Evolutionary conservation across 495 filamentous ascomycete genomes (phyloP), one percentile per base, ranked within the genome.

Genomic region (Platismatia glauca): DNA sequence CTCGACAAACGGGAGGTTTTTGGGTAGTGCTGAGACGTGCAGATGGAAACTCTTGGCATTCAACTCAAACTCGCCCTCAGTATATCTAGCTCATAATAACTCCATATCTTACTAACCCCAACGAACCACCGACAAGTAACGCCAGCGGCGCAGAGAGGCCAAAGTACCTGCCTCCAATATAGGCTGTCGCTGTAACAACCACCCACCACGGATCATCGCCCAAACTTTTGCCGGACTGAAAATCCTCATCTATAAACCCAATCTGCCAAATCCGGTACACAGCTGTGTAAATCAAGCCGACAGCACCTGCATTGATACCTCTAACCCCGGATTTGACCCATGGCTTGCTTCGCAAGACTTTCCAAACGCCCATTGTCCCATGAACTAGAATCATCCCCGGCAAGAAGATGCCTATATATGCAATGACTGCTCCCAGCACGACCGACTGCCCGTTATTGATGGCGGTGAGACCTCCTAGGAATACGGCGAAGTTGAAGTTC

Each of bases 401-500:
- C 7, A 74, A 50, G 64, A 89, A 90, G 57, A 89, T 89, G 22
- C 77, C 86, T 3, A 86, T 22, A 69, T 74, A 87, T 13, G 73
- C 84, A 20, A 89, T 55, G 7, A 86, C 4, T 0, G 87, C 85
- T 7, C 81, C 81, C 29, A 74, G 44, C 16, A 73, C 64, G 34
- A 64, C 60, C 18, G 34, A 31, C 11, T 50, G 27, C 39, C 16
- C 8, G 37, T 34, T 22, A 34, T 29, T 55, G 46, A 55, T 24
- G 2, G 84, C 78, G 3, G 65, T 50, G 37, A 89, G 71, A 15
- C 76, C 73, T 22, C 87, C 85, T 4, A 89, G 76, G 66, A 81
- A 89, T 8, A 89, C 87, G 20, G 83, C 85, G 67, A 89, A 62
- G 69, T 89, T 90, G 78, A 89, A 89, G 71, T 90, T 90, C 0